These are phyloP conservation scores for Fragosphaeria purpurea DNA, from an alignment of 2,329 filamentous ascomycete genomes.

Conservation along the genomic window DNA sequence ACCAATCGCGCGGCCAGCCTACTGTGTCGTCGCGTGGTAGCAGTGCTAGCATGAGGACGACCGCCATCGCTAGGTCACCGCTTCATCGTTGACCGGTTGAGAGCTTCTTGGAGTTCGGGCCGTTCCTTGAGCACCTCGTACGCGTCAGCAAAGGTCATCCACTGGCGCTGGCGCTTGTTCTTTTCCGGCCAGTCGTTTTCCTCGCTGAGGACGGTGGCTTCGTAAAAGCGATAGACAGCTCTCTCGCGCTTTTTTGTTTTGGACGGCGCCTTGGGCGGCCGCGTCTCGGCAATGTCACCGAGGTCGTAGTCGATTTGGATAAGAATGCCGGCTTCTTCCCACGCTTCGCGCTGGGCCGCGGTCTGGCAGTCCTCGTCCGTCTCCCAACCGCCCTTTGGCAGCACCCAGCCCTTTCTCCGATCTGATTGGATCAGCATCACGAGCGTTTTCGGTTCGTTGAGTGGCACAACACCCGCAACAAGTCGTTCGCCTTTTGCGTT, in stretches of 20 bases:
- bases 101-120: slow-evolving; percentile 79
- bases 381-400: slow-evolving; percentile 98
- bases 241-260: slow-evolving; percentile 51
- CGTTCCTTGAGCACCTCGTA: slow-evolving; percentile 63
- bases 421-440: slow-evolving; percentile 93
- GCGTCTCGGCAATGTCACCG: slow-evolving; percentile 74
- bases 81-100: slow-evolving; percentile 69
- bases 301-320: slow-evolving; percentile 78
- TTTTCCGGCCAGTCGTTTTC: slow-evolving; percentile 86
- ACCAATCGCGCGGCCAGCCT: too few species aligned
- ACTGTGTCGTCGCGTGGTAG: too few species aligned
- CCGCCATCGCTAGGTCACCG: too few species aligned
- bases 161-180: slow-evolving; percentile 80
- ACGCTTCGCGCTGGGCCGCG: slow-evolving; percentile 82
- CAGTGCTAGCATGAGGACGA: too few species aligned
- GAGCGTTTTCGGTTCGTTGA: slow-evolving; percentile 75
- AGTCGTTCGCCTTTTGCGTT: slow-evolving; percentile 85
- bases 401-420: slow-evolving; percentile 83
- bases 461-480: slow-evolving; percentile 86
- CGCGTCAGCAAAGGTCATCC: slow-evolving; percentile 83
- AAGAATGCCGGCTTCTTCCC: slow-evolving; percentile 93
- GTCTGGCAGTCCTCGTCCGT: slow-evolving; percentile 80
- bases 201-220: slow-evolving; percentile 79
- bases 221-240: slow-evolving; percentile 69
- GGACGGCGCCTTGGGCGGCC: slow-evolving; percentile 53